These are phyloP conservation scores for Backusella parvicylindrica DNA, from an alignment of 192 early-diverging fungal genomes.

Conservation along the genomic window DNA sequence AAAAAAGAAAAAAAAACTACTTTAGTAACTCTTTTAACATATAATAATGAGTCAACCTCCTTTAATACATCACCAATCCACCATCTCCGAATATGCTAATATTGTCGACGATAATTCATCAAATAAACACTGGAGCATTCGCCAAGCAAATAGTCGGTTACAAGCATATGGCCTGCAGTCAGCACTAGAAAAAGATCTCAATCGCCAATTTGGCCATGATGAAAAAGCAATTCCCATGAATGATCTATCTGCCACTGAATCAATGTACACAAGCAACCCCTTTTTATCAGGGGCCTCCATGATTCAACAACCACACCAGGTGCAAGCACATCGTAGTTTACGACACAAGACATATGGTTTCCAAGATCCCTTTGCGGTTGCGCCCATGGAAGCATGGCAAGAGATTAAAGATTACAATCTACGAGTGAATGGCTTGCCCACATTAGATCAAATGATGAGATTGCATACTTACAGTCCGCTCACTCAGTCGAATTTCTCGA, in stretches of 20 bases:
- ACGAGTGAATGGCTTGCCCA: slow-evolving; percentile 33
- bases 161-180: slow-evolving; percentile 7
- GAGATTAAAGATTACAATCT: slow-evolving; percentile 39
- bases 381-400: slow-evolving; percentile 37
- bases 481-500: slow-evolving; percentile 36
- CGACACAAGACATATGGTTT: slow-evolving; percentile 23
- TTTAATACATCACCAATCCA: neutral
- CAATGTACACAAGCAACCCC: slow-evolving; percentile 15
- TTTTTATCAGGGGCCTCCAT: slow-evolving; percentile 2
- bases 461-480: slow-evolving; percentile 30
- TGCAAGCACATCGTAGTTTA: neutral
- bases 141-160: slow-evolving; percentile 29
- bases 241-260: neutral
- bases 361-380: slow-evolving; percentile 27
- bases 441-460: slow-evolving; percentile 34
- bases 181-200: slow-evolving; percentile 21
- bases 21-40: neutral
- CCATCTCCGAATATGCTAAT: slow-evolving; percentile 5
- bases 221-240: slow-evolving; percentile 22
- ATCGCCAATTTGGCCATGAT: slow-evolving; percentile 7
- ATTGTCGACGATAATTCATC: neutral
- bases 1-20: neutral
- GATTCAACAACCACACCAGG: neutral
- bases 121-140: slow-evolving; percentile 24
- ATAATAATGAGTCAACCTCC: neutral